A percentile compares a stretch with the other conserved stretches of the same genome.
Conservation (phyloP, 305 asterid genomes). For the Nicotiana rustica region DNA sequence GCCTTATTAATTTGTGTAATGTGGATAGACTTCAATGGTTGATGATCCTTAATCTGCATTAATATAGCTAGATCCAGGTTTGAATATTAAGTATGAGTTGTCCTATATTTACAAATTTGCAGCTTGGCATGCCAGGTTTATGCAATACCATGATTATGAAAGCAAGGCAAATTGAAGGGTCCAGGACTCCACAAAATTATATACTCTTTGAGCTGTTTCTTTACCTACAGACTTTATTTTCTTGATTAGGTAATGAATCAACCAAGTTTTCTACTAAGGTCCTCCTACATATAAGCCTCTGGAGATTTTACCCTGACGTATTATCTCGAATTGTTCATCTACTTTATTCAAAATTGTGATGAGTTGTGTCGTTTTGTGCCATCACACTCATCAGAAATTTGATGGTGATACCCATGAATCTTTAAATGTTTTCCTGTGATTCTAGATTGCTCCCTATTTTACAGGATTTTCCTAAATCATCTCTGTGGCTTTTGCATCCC, state of each 20-base stretch:
- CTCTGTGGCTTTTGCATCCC: too few relatives aligned
- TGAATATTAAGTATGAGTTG: neutral
- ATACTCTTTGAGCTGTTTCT: neutral
- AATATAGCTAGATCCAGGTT: slow-evolving; percentile 9
- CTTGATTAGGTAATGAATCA: neutral
- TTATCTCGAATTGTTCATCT: neutral
- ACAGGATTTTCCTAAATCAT: neutral
- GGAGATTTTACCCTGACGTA: neutral
- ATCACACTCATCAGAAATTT: slow-evolving; percentile 23
- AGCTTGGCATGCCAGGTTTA: neutral
- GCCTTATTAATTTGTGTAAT: neutral
- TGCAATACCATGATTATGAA: slow-evolving; percentile 6
- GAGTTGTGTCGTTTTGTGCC: slow-evolving; percentile 11
- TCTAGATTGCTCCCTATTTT: neutral
- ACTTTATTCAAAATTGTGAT: neutral
- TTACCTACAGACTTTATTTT: neutral
- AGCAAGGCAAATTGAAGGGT: neutral
- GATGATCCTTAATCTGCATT: slow-evolving; percentile 5
- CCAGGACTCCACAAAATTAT: neutral
- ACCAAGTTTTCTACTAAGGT: neutral
- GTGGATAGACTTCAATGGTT: neutral
- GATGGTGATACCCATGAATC: neutral
- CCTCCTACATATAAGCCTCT: neutral
- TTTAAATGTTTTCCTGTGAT: neutral
- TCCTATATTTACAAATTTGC: neutral